A percentile compares a stretch with the other conserved stretches of the same genome.
Conservation (phyloP, 192 early-diverging fungal species). For the Backusella macrospora region DNA sequence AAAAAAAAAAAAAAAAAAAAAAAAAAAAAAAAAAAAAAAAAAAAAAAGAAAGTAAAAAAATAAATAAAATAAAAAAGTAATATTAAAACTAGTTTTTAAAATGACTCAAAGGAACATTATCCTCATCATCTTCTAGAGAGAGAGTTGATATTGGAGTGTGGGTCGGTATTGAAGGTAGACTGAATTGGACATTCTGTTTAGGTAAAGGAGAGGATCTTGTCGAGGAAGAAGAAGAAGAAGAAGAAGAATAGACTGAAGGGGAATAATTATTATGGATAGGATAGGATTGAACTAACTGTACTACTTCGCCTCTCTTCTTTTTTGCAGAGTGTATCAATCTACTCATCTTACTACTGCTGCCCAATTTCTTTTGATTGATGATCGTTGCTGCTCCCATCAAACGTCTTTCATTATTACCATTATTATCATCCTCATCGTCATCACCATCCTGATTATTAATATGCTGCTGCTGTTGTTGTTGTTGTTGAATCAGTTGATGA, state of each 20-base stretch:
- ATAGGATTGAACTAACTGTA: background rate
- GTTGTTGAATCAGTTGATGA: background rate
- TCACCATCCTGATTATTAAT: background rate
- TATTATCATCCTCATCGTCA: background rate
- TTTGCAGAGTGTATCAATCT: slow-evolving; percentile 9
- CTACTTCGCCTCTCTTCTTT: background rate
- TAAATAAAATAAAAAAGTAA: background rate
- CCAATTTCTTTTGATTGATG: background rate
- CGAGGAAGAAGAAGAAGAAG: no score
- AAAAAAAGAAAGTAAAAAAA: background rate
- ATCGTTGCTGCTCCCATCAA: background rate
- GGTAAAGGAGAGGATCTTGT: background rate
- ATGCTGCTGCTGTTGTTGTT: background rate
- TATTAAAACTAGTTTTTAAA: slow-evolving; percentile 14
- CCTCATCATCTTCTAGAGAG: slow-evolving; percentile 15
- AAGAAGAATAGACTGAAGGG: no score
- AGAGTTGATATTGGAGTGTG: background rate
- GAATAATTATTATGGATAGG: background rate
- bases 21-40: slow-evolving; percentile 9
- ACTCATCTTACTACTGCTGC: slow-evolving; percentile 1
- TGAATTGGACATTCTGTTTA: slow-evolving; percentile 4
- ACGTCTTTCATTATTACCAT: background rate
- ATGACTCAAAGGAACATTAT: slow-evolving; percentile 26
- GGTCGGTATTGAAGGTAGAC: background rate
- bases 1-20: slow-evolving; percentile 4